A percentile compares a stretch with the other conserved stretches of the same genome.
These are phyloP conservation scores for Actinomortierella wolfii DNA, from an alignment of 371 early-diverging fungal species.

Conservation along the genomic window DNA sequence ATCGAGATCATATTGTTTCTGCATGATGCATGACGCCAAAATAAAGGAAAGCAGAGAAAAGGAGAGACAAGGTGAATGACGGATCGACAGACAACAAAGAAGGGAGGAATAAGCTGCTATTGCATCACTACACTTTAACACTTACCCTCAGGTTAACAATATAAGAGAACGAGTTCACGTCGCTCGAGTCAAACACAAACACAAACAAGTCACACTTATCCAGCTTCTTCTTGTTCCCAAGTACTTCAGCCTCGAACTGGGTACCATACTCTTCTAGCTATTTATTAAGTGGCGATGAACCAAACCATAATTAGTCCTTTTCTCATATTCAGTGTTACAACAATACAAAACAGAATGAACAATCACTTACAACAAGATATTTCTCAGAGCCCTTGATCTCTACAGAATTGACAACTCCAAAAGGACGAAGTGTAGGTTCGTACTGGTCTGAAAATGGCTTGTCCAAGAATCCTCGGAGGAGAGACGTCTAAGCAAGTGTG, in stretches of 20 bases:
- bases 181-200: conserved; percentile 94
- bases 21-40: conserved; percentile 6
- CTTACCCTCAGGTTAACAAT: conserved; percentile 81
- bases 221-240: conserved; percentile 76
- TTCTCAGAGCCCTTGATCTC: conserved; percentile 93
- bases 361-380: conserved; percentile 79
- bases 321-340: not conserved
- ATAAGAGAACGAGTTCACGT: conserved; percentile 92
- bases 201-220: conserved; percentile 91
- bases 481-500: conserved; percentile 61
- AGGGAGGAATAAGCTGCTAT: conserved; percentile 1
- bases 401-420: conserved; percentile 90
- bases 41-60: conserved; percentile 2
- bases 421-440: conserved; percentile 74
- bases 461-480: conserved; percentile 84
- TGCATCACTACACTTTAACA: not conserved
- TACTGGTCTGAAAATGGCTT: conserved; percentile 79
- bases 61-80: not conserved
- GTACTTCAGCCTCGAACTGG: conserved; percentile 75
- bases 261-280: conserved; percentile 92
- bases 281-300: not conserved
- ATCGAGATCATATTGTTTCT: conserved; percentile 83
- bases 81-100: no score
- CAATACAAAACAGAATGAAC: no score
- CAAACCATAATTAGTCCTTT: not conserved